Evolutionary conservation across 2,329 filamentous ascomycete genomes (phyloP), one percentile per base, ranked within the genome.

Genomic region (Pseudogymnoascus sp.): DNA sequence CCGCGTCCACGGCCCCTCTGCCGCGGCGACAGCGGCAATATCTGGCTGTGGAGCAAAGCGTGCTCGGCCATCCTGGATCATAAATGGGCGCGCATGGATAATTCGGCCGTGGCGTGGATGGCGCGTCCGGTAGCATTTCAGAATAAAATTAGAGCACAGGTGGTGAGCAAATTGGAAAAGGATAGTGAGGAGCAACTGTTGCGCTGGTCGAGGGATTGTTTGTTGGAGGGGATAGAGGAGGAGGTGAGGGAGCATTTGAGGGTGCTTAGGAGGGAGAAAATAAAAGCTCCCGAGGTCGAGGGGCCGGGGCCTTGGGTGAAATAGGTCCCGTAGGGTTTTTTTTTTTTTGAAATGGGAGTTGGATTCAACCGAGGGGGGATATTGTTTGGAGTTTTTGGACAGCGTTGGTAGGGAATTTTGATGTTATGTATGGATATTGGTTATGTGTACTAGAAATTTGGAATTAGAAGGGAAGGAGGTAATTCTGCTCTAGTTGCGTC

Each of bases 381-480:
- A 40, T 17, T 44, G n/a, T 44, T 19, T 13, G 40, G 19, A n/a
- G 19, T 21, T 44, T 44, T 21, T 21, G 40, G 9, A 13, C 19
- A 21, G 19, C 19, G 40, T 6, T 19, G 40, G 19, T 6, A 13
- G 17, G 40, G 40, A 10, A 21, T 44, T 3, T 44, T 17, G n/a
- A 17, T 19, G 44, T 68, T 3, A 70, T 68, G 7, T 26, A 50
- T 29, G 13, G 23, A n/a, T 44, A 23, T 44, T 44, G 11, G 42
- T 44, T 44, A 23, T 23, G 21, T 42, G 17, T 23, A 44, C 10
- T 44, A 15, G 42, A 44, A 15, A 44, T 23, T 44, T 23, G 19
- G 11, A 44, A 44, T 3, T 23, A 15, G 42, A 44, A 21, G n/a
- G 17, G 19, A 6, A 3, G 21, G 21, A 1, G 21, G 11, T 15